A percentile compares a stretch with the other conserved stretches of the same genome.
phyloP scores from a whole-genome alignment of 2,329 filamentous ascomycete species.

The Shiraia sp. region DNA sequence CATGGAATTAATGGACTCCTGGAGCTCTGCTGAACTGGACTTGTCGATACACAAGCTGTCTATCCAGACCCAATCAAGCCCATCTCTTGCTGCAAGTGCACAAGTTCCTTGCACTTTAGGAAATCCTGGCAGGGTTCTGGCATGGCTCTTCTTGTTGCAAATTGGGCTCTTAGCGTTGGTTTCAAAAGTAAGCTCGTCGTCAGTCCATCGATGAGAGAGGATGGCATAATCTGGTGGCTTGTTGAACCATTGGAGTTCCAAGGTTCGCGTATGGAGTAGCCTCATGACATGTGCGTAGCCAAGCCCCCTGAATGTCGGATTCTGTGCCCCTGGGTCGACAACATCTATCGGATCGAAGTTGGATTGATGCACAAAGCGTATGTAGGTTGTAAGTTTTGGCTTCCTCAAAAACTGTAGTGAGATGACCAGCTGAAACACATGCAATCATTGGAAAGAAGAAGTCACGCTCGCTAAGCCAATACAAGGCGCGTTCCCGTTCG shows the following conservation, averaged over 20 bases:
- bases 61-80: conserved; percentile 5
- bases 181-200: conserved; percentile 11
- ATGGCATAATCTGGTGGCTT: conserved; percentile 14
- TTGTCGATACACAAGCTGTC: conserved; percentile 17
- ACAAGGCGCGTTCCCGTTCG: too few species aligned
- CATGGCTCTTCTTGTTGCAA: background rate
- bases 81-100: background rate
- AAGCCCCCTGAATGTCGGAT: too few species aligned
- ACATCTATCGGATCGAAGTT: too few species aligned
- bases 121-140: conserved; percentile 2
- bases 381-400: too few species aligned
- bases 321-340: too few species aligned
- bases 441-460: too few species aligned
- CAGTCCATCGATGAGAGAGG: conserved; percentile 16
- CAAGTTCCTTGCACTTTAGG: conserved; percentile 10
- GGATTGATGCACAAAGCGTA: too few species aligned
- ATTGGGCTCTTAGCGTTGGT: conserved; percentile 3
- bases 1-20: too few species aligned
- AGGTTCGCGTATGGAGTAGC: background rate
- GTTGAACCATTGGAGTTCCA: background rate
- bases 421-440: background rate
- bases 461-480: too few species aligned
- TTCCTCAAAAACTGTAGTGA: background rate
- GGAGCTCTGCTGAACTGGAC: background rate
- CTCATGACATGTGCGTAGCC: too few species aligned